Conservation (phyloP, 2,329 filamentous ascomycete genomes). For the Rutstroemia sydowiana region DNA sequence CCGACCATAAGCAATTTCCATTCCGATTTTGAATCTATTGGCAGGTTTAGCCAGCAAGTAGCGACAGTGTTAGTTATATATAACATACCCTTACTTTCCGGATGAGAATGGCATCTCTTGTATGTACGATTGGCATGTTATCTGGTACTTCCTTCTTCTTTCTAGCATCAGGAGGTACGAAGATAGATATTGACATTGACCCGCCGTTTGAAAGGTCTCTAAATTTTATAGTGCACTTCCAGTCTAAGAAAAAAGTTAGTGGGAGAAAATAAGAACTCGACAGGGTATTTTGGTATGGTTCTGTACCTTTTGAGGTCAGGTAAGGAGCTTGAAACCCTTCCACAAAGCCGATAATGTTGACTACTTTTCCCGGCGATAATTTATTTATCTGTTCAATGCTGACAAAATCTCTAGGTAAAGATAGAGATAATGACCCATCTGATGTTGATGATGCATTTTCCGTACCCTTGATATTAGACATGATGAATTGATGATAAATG, state of each 20-base stretch:
- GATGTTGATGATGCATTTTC: background rate
- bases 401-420: conserved; percentile 32
- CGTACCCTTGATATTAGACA: background rate
- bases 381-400: conserved; percentile 35
- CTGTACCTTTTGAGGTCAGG: conserved; percentile 40
- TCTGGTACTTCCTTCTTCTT: conserved; percentile 38
- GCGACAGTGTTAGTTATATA: conserved; percentile 8
- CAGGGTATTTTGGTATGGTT: conserved; percentile 38
- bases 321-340: conserved; percentile 53
- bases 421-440: background rate
- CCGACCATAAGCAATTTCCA: conserved; percentile 37
- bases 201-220: conserved; percentile 56
- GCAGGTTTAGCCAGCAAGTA: background rate
- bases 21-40: conserved; percentile 37
- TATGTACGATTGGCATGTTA: conserved; percentile 40
- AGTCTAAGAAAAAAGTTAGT: conserved; percentile 37
- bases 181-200: too few relatives aligned
- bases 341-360: conserved; percentile 64
- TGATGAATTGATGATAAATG: background rate
- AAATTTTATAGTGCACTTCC: conserved; percentile 53
- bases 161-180: too few relatives aligned
- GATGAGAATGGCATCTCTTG: conserved; percentile 60
- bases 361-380: conserved; percentile 11
- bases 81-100: conserved; percentile 40
- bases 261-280: background rate